phyloP scores from a whole-genome alignment of 805 yeast species.

The Zygosaccharomyces siamensis region DNA sequence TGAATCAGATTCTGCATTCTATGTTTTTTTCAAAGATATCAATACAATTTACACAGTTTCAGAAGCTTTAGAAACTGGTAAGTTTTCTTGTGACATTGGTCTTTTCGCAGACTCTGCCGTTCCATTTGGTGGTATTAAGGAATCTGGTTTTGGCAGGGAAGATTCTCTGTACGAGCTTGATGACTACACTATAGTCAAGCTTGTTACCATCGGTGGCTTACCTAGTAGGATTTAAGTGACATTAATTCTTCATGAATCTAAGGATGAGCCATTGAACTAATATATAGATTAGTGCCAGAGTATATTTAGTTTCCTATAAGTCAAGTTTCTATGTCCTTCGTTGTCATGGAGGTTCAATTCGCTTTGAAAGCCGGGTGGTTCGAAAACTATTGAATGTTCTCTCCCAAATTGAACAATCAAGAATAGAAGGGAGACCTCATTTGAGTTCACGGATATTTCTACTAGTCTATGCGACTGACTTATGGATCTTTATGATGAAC shows the following conservation, averaged over 20 bases:
- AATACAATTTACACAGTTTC: conserved; percentile 48
- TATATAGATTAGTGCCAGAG: background rate
- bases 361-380: background rate
- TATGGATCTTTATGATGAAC: conserved; percentile 43
- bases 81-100: conserved; percentile 61
- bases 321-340: background rate
- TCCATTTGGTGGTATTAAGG: conserved; percentile 62
- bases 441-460: background rate
- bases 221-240: conserved; percentile 11
- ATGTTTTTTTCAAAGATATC: conserved; percentile 50
- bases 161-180: conserved; percentile 60
- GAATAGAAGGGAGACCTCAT: background rate
- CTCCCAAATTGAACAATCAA: background rate
- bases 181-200: conserved; percentile 51
- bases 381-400: background rate
- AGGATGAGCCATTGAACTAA: background rate
- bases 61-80: conserved; percentile 57
- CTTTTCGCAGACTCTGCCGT: conserved; percentile 50
- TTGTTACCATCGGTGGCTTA: conserved; percentile 45
- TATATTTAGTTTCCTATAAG: background rate
- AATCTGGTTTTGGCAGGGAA: conserved; percentile 68
- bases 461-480: conserved; percentile 2
- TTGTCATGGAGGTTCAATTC: background rate
- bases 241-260: background rate
- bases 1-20: conserved; percentile 55